phyloP scores from a whole-genome alignment of 1,139 yeast species.

The Kluyveromyces sp. region DNA sequence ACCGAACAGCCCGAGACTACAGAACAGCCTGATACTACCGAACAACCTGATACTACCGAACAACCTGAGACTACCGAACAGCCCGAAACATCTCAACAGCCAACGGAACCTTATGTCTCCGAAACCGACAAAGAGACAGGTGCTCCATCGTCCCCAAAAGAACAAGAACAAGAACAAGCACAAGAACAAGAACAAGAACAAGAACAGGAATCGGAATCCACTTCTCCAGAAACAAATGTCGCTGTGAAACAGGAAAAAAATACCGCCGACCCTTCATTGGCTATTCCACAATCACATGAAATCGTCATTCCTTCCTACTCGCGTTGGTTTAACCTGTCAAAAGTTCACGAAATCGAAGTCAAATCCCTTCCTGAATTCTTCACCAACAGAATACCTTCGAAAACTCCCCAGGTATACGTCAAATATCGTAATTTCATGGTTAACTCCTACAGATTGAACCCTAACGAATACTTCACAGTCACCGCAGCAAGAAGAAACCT shows the following conservation, averaged over 20 bases:
- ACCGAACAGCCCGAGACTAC: too few species aligned
- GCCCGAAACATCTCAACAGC: not conserved
- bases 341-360: conserved; percentile 53
- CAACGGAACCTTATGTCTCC: not conserved
- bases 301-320: conserved; percentile 92
- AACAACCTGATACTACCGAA: too few species aligned
- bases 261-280: conserved; percentile 3
- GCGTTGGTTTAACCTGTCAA: conserved; percentile 76
- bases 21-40: too few species aligned
- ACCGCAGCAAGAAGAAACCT: conserved; percentile 92
- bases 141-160: not conserved
- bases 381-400: conserved; percentile 63
- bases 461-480: conserved; percentile 84
- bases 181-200: not conserved
- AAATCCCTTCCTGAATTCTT: conserved; percentile 91
- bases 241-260: conserved; percentile 1
- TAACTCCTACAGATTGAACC: conserved; percentile 85
- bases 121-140: conserved; percentile 6
- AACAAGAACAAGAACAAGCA: not conserved
- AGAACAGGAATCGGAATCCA: conserved; percentile 5
- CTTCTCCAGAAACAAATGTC: not conserved
- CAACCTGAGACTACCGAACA: not conserved
- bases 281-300: conserved; percentile 65
- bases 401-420: conserved; percentile 80
- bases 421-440: conserved; percentile 92